Evolutionary conservation across 2,329 filamentous ascomycete species (phyloP), one percentile per base, ranked within the genome.

Genomic region (Dactylellina cionopaga): DNA sequence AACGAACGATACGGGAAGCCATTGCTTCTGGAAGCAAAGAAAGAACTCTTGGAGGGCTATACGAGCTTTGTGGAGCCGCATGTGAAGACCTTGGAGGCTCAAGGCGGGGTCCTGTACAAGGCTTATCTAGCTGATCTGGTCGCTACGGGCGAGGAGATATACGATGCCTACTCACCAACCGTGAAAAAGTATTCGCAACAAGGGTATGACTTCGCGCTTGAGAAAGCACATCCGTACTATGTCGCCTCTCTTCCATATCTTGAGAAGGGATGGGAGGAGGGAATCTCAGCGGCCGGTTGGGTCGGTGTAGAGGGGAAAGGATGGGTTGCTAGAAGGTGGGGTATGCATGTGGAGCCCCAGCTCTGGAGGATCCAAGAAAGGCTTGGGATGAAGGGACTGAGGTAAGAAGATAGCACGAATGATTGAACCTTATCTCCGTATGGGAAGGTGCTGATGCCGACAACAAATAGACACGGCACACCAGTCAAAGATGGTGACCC

Each of bases 291-390:
- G 5, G 59, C 55, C 29, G 68, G 68, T 11, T 73, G 68, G 68
- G 43, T 58, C 35, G 62, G 59, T 17, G 60, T 73, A 10, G 68
- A 73, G 41, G 68, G 68, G 11, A 73, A 73, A 39, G 68, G 68
- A 31, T 73, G 68, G 68, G 62, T 73, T 54, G 54, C 52, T 11
- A 49, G 68, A 25, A 59, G 68, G 43, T 73, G 68, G 68, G 87
- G 89, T 9, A 89, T 96, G 78, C 96, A 96, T 77, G 93, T 99
- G 2, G 93, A 98, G 81, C 96, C 96, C 11, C 96, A 99, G 80
- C 85, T 99, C 11, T 87, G 94, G 64, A 92, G 92, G 77, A 98
- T 99, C 77, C 91, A 92, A 10, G 90, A 97, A 82, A 89, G 93
- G 46, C 85, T 99, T 9, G 93, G 92, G 39, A 85, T 90, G 49